Conservation (phyloP, 1,284 basidiomycete genomes). For the Hymenochaete sp. region DNA sequence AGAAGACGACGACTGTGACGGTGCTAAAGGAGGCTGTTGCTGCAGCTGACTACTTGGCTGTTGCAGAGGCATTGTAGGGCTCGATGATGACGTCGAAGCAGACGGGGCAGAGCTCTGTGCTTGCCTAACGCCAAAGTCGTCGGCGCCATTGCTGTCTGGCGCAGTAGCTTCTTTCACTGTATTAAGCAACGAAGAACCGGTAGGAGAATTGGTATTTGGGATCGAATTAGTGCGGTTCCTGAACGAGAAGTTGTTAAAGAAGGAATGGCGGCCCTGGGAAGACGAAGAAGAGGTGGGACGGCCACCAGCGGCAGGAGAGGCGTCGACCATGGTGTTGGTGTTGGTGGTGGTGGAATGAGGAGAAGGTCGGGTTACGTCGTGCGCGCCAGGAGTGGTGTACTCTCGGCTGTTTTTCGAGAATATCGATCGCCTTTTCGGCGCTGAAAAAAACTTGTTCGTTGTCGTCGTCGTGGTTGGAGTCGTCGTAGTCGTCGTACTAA, state of each 20-base stretch:
- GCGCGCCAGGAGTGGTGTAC: too few relatives aligned
- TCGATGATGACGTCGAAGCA: not conserved
- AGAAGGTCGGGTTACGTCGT: not conserved
- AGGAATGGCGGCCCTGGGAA: conserved; percentile 20
- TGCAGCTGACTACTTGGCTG: not conserved
- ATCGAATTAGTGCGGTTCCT: conserved; percentile 8
- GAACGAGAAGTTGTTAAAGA: conserved; percentile 15
- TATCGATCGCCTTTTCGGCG: not conserved
- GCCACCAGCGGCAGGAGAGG: conserved; percentile 3
- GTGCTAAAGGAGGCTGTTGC: not conserved
- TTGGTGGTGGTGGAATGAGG: conserved; percentile 1
- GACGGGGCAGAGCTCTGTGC: not conserved
- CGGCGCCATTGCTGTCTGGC: not conserved
- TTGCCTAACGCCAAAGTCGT: not conserved
- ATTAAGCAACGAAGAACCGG: not conserved
- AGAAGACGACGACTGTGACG: conserved; percentile 2
- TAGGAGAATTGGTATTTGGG: not conserved
- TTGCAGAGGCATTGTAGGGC: not conserved
- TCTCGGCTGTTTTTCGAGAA: conserved; percentile 6
- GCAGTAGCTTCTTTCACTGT: conserved; percentile 2
- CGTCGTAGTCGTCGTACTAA: not conserved
- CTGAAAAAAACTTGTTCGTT: not conserved
- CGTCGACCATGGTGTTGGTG: conserved; percentile 3
- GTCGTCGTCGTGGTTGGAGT: not conserved
- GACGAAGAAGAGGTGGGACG: conserved; percentile 4